A percentile compares a stretch with the other conserved stretches of the same genome.
Conservation (phyloP, 1,139 yeast species). For the Magnusiomyces sp. region DNA sequence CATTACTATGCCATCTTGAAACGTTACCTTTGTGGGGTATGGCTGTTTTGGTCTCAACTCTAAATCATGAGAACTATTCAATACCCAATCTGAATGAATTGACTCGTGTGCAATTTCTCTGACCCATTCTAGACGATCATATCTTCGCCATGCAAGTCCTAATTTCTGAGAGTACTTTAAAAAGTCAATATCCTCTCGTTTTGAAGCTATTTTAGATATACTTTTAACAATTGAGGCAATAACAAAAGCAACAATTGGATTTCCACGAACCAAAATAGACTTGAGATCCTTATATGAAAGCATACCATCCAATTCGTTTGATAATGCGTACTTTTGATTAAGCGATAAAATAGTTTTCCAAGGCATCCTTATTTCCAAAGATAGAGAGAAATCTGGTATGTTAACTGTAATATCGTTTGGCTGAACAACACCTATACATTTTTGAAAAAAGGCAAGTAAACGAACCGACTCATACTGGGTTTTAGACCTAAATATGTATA, state of each 20-base stretch:
- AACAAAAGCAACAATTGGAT: slow-evolving; percentile 21
- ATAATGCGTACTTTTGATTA: background rate
- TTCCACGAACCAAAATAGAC: slow-evolving; percentile 18
- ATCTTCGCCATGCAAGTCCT: slow-evolving; percentile 57
- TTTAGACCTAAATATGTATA: slow-evolving; percentile 49
- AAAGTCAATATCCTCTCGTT: slow-evolving; percentile 17
- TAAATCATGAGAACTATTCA: slow-evolving; percentile 40
- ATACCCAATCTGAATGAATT: slow-evolving; percentile 39
- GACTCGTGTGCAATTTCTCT: slow-evolving; percentile 44
- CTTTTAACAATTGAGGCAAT: slow-evolving; percentile 26
- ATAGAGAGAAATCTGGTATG: slow-evolving; percentile 41
- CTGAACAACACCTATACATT: slow-evolving; percentile 33
- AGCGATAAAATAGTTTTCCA: background rate
- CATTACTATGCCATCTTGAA: slow-evolving; percentile 18
- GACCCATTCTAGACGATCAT: slow-evolving; percentile 74
- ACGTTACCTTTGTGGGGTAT: slow-evolving; percentile 34
- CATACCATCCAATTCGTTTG: slow-evolving; percentile 17
- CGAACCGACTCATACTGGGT: slow-evolving; percentile 41
- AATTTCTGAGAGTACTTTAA: slow-evolving; percentile 30
- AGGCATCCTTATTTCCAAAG: slow-evolving; percentile 1
- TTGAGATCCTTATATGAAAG: slow-evolving; percentile 9
- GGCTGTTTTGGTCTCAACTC: slow-evolving; percentile 51
- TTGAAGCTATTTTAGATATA: slow-evolving; percentile 23
- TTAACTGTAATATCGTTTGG: slow-evolving; percentile 31
- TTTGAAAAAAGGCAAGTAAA: slow-evolving; percentile 56